Percentiles rank a stretch among this genome's conserved stretches.
Evolutionary conservation across 2,329 filamentous ascomycete genomes (phyloP).

Genomic region (Aspergillus awamori): DNA sequence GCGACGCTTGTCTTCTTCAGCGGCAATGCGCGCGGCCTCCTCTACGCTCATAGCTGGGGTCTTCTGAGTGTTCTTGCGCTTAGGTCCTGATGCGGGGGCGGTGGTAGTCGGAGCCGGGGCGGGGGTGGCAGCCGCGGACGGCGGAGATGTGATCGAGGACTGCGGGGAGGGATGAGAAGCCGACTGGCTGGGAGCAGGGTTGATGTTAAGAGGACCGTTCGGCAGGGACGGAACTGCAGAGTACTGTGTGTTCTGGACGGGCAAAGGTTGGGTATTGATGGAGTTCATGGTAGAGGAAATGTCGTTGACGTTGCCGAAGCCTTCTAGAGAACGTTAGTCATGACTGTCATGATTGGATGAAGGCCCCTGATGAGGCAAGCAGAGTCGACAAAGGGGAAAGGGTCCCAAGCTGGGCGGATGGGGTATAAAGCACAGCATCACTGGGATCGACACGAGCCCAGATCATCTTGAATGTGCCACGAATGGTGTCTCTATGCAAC

Average conservation of each 20-base stretch:
- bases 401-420: neutral
- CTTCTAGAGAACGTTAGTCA: slow-evolving; percentile 28
- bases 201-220: slow-evolving; percentile 20
- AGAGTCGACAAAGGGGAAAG: neutral
- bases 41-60: slow-evolving; percentile 58
- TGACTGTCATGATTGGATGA: neutral
- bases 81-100: slow-evolving; percentile 29
- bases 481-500: neutral
- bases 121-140: slow-evolving; percentile 23
- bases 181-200: slow-evolving; percentile 20
- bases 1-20: slow-evolving; percentile 88
- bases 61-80: slow-evolving; percentile 44
- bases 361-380: neutral
- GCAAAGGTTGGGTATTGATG: slow-evolving; percentile 27
- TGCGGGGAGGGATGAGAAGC: slow-evolving; percentile 20
- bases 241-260: slow-evolving; percentile 31
- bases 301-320: slow-evolving; percentile 37
- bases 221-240: slow-evolving; percentile 25
- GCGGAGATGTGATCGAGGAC: slow-evolving; percentile 19
- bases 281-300: slow-evolving; percentile 34
- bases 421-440: neutral
- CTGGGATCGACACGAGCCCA: neutral
- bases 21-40: slow-evolving; percentile 71
- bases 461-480: neutral
- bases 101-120: slow-evolving; percentile 21